Evolutionary conservation across 2,329 filamentous ascomycete genomes (phyloP), one percentile per base, ranked within the genome.

Genomic region (Fragosphaeria purpurea): DNA sequence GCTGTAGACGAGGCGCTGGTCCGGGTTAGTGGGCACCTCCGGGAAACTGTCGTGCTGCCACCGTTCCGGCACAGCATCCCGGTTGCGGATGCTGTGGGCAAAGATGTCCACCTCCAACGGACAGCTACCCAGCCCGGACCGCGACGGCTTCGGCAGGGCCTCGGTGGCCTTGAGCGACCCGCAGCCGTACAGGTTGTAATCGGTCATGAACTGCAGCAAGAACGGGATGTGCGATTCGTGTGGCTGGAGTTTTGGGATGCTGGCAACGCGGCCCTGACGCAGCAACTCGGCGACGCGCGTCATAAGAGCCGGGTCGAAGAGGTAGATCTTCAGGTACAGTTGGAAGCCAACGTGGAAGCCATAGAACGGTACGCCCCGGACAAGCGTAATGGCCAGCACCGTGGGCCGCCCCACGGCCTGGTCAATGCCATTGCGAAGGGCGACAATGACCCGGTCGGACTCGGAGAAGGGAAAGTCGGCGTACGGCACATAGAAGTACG

Each of bases 161-260:
- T 80, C 86, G 8, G 72, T 72, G 46, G 82, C 85, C 52, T 91
- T 79, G 56, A 97, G 81, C 60, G 91, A 94, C 50, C 82, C 84
- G 63, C 93, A 98, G 6, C 94, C 94, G 64, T 95, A 97, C 57
- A 98, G 72, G 63, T 96, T 98, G 72, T 94, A 98, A 65, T 98
- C 94, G 56, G 85, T 86, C 93, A 98, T 97, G 79, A 94, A 98
- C 67, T 98, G 94, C 8, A 93, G 75, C 7, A 96, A 70, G 63
- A 90, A 97, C 62, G 95, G 88, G 55, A 97, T 67, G 64, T 98
- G 94, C 13, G 87, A 89, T 67, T 98, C 93, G 62, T 93, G 95
- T 0, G 93, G 91, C 62, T 97, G 91, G 42, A 98, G 85, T 62
- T 87, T 87, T 79, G 97, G 79, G 42, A 98, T 83, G 34, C 85